These are phyloP conservation scores for Candida labiduridarum DNA, from an alignment of 1,139 yeast species.

Conservation along the genomic window DNA sequence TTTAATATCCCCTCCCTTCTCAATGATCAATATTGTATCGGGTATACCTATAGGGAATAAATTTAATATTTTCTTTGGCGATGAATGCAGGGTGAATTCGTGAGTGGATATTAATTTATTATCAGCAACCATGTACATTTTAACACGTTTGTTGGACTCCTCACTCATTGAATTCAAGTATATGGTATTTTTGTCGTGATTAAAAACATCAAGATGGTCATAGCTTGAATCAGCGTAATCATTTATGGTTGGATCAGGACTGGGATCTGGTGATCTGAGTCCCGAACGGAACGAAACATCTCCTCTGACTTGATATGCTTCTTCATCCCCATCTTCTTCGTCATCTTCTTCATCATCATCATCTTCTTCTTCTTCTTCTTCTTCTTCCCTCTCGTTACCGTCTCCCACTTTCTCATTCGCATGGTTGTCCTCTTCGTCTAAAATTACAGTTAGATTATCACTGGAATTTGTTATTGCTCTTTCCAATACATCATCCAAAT, in stretches of 20 bases:
- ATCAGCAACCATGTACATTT: constrained; percentile 13
- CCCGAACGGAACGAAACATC: constrained; percentile 3
- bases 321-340: background rate
- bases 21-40: constrained; percentile 14
- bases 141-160: constrained; percentile 5
- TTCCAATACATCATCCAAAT: constrained; percentile 11
- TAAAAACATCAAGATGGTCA: constrained; percentile 14
- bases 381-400: background rate
- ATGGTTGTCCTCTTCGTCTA: constrained; percentile 21
- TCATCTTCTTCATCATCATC: background rate
- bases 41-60: constrained; percentile 7
- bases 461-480: constrained; percentile 20
- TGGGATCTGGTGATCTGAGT: constrained; percentile 9
- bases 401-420: constrained; percentile 1
- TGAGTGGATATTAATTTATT: constrained; percentile 8
- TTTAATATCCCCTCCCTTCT: constrained; percentile 14
- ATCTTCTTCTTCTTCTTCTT: too few relatives aligned
- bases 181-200: constrained; percentile 10
- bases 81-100: constrained; percentile 10
- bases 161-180: constrained; percentile 15
- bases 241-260: constrained; percentile 12
- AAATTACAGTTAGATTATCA: constrained; percentile 29
- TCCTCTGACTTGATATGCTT: constrained; percentile 2
- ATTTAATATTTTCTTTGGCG: constrained; percentile 10
- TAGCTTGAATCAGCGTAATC: constrained; percentile 13